Conservation (phyloP, 176 grass and related monocot species). For the Aegilops sharonensis region DNA sequence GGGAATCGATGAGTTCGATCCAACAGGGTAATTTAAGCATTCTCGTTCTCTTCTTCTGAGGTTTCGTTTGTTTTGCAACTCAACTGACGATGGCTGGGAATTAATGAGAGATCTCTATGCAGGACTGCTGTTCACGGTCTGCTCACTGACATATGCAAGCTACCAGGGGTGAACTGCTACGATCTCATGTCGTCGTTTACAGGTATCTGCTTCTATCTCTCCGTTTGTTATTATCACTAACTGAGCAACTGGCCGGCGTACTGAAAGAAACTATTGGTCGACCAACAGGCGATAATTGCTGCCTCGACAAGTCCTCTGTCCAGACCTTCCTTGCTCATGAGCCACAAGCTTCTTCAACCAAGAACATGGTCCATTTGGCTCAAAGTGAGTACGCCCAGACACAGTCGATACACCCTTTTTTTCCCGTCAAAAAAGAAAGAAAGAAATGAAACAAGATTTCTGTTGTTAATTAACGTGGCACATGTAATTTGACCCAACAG, state of each 20-base stretch:
- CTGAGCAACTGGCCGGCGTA: too few relatives aligned
- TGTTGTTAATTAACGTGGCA: not conserved
- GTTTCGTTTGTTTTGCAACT: too few relatives aligned
- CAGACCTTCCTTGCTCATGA: constrained; percentile 48
- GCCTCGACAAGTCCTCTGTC: constrained; percentile 48
- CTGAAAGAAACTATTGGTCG: not conserved
- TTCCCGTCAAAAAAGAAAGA: too few relatives aligned
- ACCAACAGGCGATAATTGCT: constrained; percentile 53
- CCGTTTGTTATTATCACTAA: not conserved
- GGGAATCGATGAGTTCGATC: constrained; percentile 39
- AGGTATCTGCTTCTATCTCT: not conserved
- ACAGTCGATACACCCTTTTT: not conserved
- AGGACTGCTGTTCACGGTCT: constrained; percentile 35
- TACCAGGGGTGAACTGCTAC: constrained; percentile 50
- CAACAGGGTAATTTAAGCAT: constrained; percentile 33
- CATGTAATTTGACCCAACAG: not conserved
- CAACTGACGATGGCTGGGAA: not conserved
- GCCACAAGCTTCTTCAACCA: constrained; percentile 56
- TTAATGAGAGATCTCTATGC: not conserved
- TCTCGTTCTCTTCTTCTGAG: not conserved
- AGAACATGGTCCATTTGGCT: constrained; percentile 56
- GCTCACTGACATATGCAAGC: constrained; percentile 39
- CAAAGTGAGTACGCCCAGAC: constrained; percentile 39
- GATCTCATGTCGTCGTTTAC: constrained; percentile 40
- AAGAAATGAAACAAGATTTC: not conserved